Base-by-base conservation (phyloP, 192 early-diverging fungal genomes). In the Rhizophagus clarus region DNA sequence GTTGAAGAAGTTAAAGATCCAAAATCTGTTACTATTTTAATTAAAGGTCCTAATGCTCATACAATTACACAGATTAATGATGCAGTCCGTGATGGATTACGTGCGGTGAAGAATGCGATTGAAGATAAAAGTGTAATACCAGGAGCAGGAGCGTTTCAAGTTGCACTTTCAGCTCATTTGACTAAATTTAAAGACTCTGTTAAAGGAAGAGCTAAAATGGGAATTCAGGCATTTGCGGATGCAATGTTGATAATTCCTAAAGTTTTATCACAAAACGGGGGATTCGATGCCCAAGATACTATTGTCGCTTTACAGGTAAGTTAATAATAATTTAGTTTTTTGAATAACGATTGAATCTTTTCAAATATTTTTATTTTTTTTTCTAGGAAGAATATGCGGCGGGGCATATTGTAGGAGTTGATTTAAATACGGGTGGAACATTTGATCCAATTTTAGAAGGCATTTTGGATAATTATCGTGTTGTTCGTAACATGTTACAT, bases 401-500 rank as follows among this genome's bases (percentile, higher is more conserved):
- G 6, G 98, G 96, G 9, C 97, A 99, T 76, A 84, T 92, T 77
- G 98, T 96, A 7, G 97, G 98, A 61, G 85, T 98, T 28, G 97
- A 99, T 83, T 90, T 99, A 77, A 92, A 92, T 72, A 97, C 96
- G 0, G 97, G 98, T 49, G 97, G 97, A 82, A 93, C 95, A 40
- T 83, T 97, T 83, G 97, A 99, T 79, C 98, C 98, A 2, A 85
- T 89, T 67, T 83, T 92, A 56, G 95, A 98, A 83, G 98, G 98
- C 63, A 95, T 99, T 74, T 98, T 95, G 95, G 96, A 99, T 84
- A 99, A 99, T 89, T 98, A 98, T 89, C 93, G 97, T 61, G 98
- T 99, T 61, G 88, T 96, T 77, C 90, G 96, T 45, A 95, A 98
- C 84, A 93, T 98, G 95, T 88, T 99, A 71, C 95, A 98, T 84